Base-by-base conservation (phyloP, 169 alveolate species). In the Plasmodium adleri region DNA sequence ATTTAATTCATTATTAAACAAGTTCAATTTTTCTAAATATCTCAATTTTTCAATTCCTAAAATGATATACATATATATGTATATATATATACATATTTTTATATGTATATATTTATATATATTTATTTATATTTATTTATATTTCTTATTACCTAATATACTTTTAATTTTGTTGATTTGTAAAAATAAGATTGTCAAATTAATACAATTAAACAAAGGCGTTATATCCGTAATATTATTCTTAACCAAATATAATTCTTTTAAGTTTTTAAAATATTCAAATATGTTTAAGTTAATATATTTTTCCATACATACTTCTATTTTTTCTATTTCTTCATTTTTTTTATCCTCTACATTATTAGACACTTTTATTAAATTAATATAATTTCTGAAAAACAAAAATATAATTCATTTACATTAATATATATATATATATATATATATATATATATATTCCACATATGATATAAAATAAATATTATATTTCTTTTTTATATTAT, bases 301-400 rank as follows among this genome's bases (percentile, higher is more conserved):
- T 24, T 68, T 80, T 62, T 80, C 90, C 90, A 80, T 80, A 17
- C 90, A 80, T 4, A 80, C 59, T 50, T 80, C 90, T 26, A 80
- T 7, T 50, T 17, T 62, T 26, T 80, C 90, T 54, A 80, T 68
- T 50, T 80, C 90, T 50, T 80, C 90, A 32, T 80, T 80, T 22
- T 47, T 54, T 63, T 80, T 80, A 22, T n/a, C 17, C 26, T 80
- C 90, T 20, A 80, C 83, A 68, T 80, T 80, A 28, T 80, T 80
- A 7, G 85, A 80, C 56, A 4, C 68, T 80, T 80, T 80, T 8
- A 80, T 50, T 28, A 68, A 28, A 26, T 80, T 68, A 43, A 80
- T 0, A 13, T 54, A 58, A 12, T 60, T 60, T 22, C 89, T 78
- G 70, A 20, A 45, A 24, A 26, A 0, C 12, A 12, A 58, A 68